These are phyloP conservation scores for Brassica balearica DNA, from an alignment of 441 rosid genomes.

Conservation along the genomic window DNA sequence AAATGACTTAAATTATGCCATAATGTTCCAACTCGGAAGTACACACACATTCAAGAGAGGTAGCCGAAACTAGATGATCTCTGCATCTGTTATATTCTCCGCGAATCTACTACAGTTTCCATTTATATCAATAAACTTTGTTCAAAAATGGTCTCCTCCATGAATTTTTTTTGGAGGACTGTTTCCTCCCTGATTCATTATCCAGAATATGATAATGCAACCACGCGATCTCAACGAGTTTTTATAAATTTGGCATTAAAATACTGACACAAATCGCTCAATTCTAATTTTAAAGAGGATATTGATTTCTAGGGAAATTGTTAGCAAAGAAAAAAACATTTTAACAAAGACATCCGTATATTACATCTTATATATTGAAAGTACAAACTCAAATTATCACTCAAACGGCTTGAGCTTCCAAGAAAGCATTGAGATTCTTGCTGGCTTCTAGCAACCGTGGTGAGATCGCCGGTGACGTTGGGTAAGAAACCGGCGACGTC, in stretches of 20 bases:
- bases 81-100: constrained; percentile 30
- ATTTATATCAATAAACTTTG: constrained; percentile 4
- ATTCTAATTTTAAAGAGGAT: neutral
- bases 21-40: constrained; percentile 11
- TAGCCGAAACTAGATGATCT: constrained; percentile 28
- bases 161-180: neutral
- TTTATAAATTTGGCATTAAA: neutral
- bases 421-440: constrained; percentile 79
- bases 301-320: neutral
- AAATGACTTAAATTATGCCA: neutral
- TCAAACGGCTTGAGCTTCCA: constrained; percentile 77
- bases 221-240: constrained; percentile 11
- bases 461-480: constrained; percentile 67
- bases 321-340: neutral
- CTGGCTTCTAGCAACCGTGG: constrained; percentile 80
- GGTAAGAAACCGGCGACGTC: constrained; percentile 57
- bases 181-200: neutral
- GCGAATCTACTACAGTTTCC: constrained; percentile 18
- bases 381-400: constrained; percentile 11
- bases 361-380: constrained; percentile 3
- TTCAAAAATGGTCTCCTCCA: neutral
- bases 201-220: neutral
- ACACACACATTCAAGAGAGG: constrained; percentile 35
- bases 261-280: neutral
- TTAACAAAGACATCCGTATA: constrained; percentile 18